Conservation (phyloP, 441 rosid genomes). For the Omphalea diandra region DNA sequence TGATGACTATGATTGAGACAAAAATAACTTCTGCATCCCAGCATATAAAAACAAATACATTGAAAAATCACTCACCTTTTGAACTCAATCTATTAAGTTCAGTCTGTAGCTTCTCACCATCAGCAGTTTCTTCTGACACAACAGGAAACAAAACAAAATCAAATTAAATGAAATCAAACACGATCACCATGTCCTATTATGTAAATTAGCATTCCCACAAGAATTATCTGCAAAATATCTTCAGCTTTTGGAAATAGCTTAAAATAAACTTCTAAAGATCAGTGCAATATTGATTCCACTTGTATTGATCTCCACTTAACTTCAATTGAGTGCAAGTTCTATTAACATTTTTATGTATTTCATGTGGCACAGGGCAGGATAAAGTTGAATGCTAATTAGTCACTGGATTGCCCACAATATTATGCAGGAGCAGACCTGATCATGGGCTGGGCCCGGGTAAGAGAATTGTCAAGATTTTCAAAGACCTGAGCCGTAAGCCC, state of each 20-base stretch:
- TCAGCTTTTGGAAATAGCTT: background rate
- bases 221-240: background rate
- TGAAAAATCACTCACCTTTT: slow-evolving; percentile 44
- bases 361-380: background rate
- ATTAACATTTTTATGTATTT: too few relatives aligned
- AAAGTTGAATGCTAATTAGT: too few relatives aligned
- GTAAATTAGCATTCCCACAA: background rate
- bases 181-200: background rate
- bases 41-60: too few relatives aligned
- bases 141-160: slow-evolving; percentile 7
- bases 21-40: background rate
- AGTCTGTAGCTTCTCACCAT: slow-evolving; percentile 63
- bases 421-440: too few relatives aligned
- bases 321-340: too few relatives aligned
- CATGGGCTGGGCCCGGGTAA: too few relatives aligned
- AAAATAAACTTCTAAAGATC: background rate
- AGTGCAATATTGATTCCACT: too few relatives aligned
- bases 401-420: background rate
- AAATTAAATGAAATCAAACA: background rate
- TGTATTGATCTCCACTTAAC: too few relatives aligned
- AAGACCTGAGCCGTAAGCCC: background rate
- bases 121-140: slow-evolving; percentile 39
- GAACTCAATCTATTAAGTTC: slow-evolving; percentile 72
- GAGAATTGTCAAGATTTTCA: background rate
- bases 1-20: background rate